Evolutionary conservation across 2,329 filamentous ascomycete species (phyloP), one percentile per base, ranked within the genome.

Genomic region (Lasiodiplodia sp.): DNA sequence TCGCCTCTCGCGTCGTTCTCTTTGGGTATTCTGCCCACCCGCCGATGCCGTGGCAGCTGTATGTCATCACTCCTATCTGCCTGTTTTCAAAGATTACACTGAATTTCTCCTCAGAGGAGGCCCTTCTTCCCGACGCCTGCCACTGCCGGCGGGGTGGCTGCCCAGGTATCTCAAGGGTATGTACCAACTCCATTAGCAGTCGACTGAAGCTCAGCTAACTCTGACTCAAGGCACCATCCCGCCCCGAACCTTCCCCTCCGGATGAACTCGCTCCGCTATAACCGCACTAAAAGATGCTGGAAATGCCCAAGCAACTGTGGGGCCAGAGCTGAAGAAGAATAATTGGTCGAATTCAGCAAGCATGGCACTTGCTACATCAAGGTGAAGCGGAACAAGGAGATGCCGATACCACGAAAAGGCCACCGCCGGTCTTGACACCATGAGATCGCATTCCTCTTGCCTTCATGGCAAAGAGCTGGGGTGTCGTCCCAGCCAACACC

Each of bases 331-430:
- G 31, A 34, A 34, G 8, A 34, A 34, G 31, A 34, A 10, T 2
- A 34, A 8, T 34, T 34, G 31, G 31, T 34, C 31, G 31, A 44
- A 12, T 68, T 63, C 37, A 8, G n/a, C 7, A 25, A 40, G 31
- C 56, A 53, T n/a, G 66, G 66, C 47, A 49, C 34, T 16, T 68
- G 66, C 38, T 63, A 55, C 31, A 28, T 68, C 12, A 68, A 68
- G 51, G 21, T 68, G 4, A 68, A 68, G 66, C 49, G 66, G 0
- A 51, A 62, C 51, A 25, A 57, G 18, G 38, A 38, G 10, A 55
- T 68, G 57, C 58, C 66, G 6, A 57, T 68, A 49, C 51, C 38
- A 49, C 25, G 56, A 47, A 7, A 12, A 21, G 23, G 37, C 4
- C 5, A 21, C n/a, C 14, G 67, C 58, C 18, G 8, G 6, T 47